These are phyloP conservation scores for Knufia petricola DNA, from an alignment of 2,329 filamentous ascomycete species.

Conservation along the genomic window DNA sequence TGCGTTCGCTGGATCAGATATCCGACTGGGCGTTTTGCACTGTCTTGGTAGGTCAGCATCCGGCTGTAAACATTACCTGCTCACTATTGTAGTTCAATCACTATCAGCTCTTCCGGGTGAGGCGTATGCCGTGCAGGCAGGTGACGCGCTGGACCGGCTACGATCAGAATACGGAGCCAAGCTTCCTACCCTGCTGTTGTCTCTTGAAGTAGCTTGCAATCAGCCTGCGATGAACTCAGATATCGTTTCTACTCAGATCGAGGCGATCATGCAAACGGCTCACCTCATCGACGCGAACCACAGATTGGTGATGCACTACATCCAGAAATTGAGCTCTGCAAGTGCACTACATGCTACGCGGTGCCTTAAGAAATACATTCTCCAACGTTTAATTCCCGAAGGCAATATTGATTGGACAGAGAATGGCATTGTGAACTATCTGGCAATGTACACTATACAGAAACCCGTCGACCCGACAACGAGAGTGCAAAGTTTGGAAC, in stretches of 20 bases:
- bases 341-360: conserved; percentile 27
- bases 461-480: background rate
- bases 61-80: background rate
- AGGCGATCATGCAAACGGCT: conserved; percentile 48
- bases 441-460: conserved; percentile 49
- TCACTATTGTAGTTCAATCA: conserved; percentile 23
- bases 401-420: conserved; percentile 55
- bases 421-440: conserved; percentile 55
- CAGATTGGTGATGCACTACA: conserved; percentile 55
- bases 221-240: conserved; percentile 28
- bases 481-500: background rate
- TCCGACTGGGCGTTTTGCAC: conserved; percentile 59
- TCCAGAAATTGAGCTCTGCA: conserved; percentile 45
- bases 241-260: conserved; percentile 38
- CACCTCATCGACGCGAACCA: conserved; percentile 55
- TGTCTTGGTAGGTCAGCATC: conserved; percentile 40
- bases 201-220: conserved; percentile 54
- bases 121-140: background rate
- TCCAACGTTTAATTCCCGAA: conserved; percentile 43
- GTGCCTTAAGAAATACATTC: conserved; percentile 56
- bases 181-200: conserved; percentile 56
- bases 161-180: conserved; percentile 49
- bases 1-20: conserved; percentile 51
- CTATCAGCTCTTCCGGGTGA: conserved; percentile 1
- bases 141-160: background rate